A percentile compares a stretch with the other conserved stretches of the same genome.
Conservation (phyloP, 306 rosid species). For the Sindora glabra region DNA sequence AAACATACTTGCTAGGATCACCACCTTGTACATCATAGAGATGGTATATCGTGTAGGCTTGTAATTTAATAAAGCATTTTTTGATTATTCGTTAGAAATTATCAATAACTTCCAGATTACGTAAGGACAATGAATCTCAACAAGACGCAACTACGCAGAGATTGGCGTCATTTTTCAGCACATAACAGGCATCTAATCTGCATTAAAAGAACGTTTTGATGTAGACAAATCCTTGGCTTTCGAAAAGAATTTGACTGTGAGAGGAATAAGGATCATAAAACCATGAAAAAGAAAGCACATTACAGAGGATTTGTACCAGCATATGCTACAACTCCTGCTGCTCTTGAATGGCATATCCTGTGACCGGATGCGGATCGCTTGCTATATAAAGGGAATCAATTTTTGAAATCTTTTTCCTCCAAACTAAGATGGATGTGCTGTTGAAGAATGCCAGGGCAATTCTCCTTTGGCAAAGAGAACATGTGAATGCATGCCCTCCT, state of each 20-base stretch:
- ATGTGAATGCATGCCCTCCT: constrained; percentile 3
- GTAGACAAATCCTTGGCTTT: constrained; percentile 7
- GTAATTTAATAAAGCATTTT: no score
- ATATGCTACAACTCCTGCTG: constrained; percentile 17
- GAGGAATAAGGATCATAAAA: no score
- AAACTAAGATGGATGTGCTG: constrained; percentile 20
- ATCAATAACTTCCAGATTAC: no score
- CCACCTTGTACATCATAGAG: no score
- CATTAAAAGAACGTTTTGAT: not conserved
- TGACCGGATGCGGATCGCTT: constrained; percentile 23
- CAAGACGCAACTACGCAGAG: no score
- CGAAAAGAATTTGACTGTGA: not conserved
- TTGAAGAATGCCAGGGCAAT: constrained; percentile 61
- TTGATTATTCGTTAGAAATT: no score
- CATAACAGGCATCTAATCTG: constrained; percentile 12
- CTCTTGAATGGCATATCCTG: constrained; percentile 47
- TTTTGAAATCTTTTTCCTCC: not conserved
- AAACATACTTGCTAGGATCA: no score
- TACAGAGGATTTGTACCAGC: constrained; percentile 31
- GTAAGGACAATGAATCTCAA: no score
- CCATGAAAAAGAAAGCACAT: no score
- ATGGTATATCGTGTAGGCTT: no score
- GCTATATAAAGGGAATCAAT: no score
- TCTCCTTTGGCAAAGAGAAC: constrained; percentile 55
- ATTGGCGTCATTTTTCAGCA: no score